Evolutionary conservation across 176 grass and related monocot species (phyloP).

Genomic region (Bromus sterilis): DNA sequence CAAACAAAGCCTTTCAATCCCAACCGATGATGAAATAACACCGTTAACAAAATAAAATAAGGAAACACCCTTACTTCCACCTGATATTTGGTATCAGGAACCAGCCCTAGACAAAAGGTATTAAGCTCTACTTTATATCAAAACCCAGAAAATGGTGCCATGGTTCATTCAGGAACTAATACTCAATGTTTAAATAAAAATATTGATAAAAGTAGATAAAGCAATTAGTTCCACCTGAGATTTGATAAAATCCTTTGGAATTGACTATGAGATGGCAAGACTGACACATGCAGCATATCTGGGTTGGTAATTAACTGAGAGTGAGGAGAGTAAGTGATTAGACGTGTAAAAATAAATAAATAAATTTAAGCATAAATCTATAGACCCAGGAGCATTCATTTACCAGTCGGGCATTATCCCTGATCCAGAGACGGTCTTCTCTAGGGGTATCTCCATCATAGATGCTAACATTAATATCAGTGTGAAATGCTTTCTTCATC

Average conservation of each 20-base stretch:
- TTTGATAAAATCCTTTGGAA: conserved; percentile 72
- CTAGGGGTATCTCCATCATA: conserved; percentile 95
- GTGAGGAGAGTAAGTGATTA: background rate
- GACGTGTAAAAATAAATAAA: background rate
- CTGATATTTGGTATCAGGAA: conserved; percentile 35
- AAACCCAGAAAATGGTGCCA: background rate
- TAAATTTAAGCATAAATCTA: background rate
- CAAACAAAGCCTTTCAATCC: no score
- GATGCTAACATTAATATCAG: conserved; percentile 59
- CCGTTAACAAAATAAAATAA: background rate
- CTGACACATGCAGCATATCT: conserved; percentile 87
- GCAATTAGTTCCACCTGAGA: conserved; percentile 49
- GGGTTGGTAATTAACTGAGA: conserved; percentile 95
- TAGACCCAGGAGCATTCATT: background rate
- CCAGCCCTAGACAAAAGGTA: background rate
- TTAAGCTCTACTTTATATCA: background rate
- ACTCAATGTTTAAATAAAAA: background rate
- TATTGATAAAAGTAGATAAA: background rate
- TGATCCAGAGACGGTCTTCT: conserved; percentile 69
- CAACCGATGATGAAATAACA: background rate
- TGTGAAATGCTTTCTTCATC: conserved; percentile 58
- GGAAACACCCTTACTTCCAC: background rate
- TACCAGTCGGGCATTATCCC: conserved; percentile 78
- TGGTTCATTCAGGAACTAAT: background rate
- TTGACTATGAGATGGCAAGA: conserved; percentile 67